Percentiles rank a stretch among this genome's conserved stretches.
phyloP scores from a whole-genome alignment of 2,329 filamentous ascomycete genomes.

The Ophiostoma perfectum region DNA sequence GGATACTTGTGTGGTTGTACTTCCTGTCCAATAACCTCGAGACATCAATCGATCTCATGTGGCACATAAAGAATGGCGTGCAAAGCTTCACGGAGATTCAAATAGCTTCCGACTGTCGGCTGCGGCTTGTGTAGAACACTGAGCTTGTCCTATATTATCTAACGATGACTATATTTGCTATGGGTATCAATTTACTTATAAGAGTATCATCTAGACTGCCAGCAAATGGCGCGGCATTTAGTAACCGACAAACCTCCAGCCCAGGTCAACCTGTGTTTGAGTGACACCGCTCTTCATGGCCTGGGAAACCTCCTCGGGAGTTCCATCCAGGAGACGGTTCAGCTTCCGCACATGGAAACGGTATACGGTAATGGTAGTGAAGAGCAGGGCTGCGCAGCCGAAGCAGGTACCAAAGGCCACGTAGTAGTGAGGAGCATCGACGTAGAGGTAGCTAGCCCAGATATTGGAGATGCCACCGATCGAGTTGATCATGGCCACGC shows the following conservation, averaged over 20 bases:
- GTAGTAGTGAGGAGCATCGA: slow-evolving; percentile 27
- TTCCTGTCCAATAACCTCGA: background rate
- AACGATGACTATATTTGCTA: no score
- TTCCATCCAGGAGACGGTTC: slow-evolving; percentile 27
- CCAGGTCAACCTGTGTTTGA: slow-evolving; percentile 28
- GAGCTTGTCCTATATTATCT: no score
- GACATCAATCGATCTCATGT: background rate
- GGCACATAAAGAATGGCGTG: background rate
- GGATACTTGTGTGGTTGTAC: background rate
- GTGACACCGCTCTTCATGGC: slow-evolving; percentile 31
- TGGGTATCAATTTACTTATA: no score
- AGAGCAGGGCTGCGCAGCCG: slow-evolving; percentile 26
- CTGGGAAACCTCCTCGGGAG: slow-evolving; percentile 25
- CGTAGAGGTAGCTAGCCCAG: slow-evolving; percentile 35
- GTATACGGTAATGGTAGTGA: slow-evolving; percentile 28
- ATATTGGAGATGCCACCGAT: slow-evolving; percentile 35
- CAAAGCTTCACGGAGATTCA: background rate
- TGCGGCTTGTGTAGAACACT: background rate
- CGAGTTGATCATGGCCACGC: slow-evolving; percentile 38
- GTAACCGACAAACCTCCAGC: slow-evolving; percentile 30
- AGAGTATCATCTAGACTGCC: background rate
- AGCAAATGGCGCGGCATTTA: slow-evolving; percentile 11
- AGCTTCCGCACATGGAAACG: slow-evolving; percentile 25
- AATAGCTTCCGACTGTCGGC: slow-evolving; percentile 3
- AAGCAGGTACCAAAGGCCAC: slow-evolving; percentile 28